A percentile compares a stretch with the other conserved stretches of the same genome.
Evolutionary conservation across 352 stramenopile species (phyloP).

Genomic region (Phytophthora litchii): DNA sequence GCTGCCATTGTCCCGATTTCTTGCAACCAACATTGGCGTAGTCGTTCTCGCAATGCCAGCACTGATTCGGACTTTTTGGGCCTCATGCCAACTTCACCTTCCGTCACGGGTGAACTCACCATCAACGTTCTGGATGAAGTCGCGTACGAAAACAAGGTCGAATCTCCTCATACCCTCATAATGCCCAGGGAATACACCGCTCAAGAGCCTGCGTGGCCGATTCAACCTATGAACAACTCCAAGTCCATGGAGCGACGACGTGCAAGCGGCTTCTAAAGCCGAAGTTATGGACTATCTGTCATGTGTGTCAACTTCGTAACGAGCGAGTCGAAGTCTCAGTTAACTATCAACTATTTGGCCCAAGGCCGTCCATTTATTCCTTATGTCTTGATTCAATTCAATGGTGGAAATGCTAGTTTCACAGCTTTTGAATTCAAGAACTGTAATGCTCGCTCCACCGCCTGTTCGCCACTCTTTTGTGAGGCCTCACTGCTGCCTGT

Average conservation of each 20-base stretch:
- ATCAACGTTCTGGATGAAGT: slow-evolving; percentile 18
- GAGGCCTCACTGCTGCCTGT: slow-evolving; percentile 43
- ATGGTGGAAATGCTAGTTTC: slow-evolving; percentile 28
- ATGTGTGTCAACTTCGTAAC: slow-evolving; percentile 20
- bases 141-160: slow-evolving; percentile 26
- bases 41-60: slow-evolving; percentile 57
- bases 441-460: slow-evolving; percentile 56
- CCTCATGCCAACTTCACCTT: slow-evolving; percentile 11
- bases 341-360: slow-evolving; percentile 21
- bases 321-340: slow-evolving; percentile 8
- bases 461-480: slow-evolving; percentile 63
- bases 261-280: slow-evolving; percentile 31
- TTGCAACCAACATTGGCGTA: slow-evolving; percentile 57
- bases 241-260: slow-evolving; percentile 58
- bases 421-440: slow-evolving; percentile 52
- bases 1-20: slow-evolving; percentile 64
- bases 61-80: slow-evolving; percentile 37
- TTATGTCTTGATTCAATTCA: not conserved
- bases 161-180: slow-evolving; percentile 49
- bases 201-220: slow-evolving; percentile 18
- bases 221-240: slow-evolving; percentile 6
- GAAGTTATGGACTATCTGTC: not conserved
- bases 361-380: too few species aligned
- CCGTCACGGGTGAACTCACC: slow-evolving; percentile 5
- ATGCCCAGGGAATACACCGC: slow-evolving; percentile 45